These are phyloP conservation scores for Fusarium transvaalense DNA, from an alignment of 2,329 filamentous ascomycete genomes.

Conservation along the genomic window DNA sequence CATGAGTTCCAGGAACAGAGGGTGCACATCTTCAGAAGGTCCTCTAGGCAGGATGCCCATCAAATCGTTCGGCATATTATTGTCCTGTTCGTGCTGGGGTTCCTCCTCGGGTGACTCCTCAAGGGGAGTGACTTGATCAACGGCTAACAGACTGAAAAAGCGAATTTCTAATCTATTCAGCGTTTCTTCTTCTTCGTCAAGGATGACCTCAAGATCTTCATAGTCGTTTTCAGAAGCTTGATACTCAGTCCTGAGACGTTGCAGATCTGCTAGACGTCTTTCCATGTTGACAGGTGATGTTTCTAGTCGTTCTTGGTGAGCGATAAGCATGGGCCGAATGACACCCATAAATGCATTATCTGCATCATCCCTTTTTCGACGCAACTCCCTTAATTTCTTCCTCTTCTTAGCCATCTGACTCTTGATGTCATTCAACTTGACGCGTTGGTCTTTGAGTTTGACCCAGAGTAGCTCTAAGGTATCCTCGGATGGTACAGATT, in stretches of 20 bases:
- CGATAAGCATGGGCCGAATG: conserved; percentile 54
- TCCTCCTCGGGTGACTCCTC: conserved; percentile 16
- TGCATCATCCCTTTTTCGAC: conserved; percentile 52
- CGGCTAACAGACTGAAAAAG: conserved; percentile 56
- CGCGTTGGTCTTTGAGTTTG: conserved; percentile 53
- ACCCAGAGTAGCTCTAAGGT: conserved; percentile 54
- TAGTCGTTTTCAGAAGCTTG: conserved; percentile 54
- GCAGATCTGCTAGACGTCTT: conserved; percentile 53
- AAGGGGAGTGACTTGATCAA: conserved; percentile 43
- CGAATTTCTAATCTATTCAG: conserved; percentile 54
- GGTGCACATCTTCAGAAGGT: conserved; percentile 59
- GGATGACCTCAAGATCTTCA: conserved; percentile 52
- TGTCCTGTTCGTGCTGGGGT: conserved; percentile 14
- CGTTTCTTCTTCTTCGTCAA: conserved; percentile 55
- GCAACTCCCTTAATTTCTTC: conserved; percentile 50
- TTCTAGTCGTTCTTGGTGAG: conserved; percentile 37
- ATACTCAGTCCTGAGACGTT: conserved; percentile 55
- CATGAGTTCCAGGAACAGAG: conserved; percentile 60
- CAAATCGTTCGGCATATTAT: conserved; percentile 51
- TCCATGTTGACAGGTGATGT: conserved; percentile 47
- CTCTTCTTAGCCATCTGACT: conserved; percentile 52
- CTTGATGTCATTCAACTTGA: conserved; percentile 49
- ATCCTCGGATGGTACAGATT: conserved; percentile 47
- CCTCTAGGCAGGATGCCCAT: conserved; percentile 54
- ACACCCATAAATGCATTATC: conserved; percentile 58